phyloP scores from a whole-genome alignment of 2,329 filamentous ascomycete species.

The Ascochyta clinopodiicola region DNA sequence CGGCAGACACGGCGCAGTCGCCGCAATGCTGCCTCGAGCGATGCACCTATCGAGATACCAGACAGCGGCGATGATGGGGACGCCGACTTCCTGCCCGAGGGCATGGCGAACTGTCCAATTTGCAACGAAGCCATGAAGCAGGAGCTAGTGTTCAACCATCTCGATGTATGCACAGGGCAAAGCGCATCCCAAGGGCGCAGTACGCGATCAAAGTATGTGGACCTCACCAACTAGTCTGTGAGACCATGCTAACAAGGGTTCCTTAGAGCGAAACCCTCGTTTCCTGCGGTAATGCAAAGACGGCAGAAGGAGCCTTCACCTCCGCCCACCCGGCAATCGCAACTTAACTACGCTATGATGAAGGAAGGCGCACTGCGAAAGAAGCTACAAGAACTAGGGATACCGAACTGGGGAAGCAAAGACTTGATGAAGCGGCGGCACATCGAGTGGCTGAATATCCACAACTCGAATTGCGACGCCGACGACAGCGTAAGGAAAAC shows the following conservation, averaged over 20 bases:
- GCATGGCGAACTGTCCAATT: constrained; percentile 82
- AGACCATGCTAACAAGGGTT: constrained; percentile 10
- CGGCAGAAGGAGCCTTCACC: constrained; percentile 51
- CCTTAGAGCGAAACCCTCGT: constrained; percentile 30
- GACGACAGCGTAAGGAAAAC: constrained; percentile 66
- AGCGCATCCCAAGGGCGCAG: constrained; percentile 36
- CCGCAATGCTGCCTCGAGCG: constrained; percentile 35
- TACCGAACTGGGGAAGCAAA: constrained; percentile 73
- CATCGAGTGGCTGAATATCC: constrained; percentile 91
- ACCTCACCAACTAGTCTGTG: background rate
- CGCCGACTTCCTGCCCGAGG: constrained; percentile 64
- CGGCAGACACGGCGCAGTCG: constrained; percentile 49
- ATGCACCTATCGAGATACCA: constrained; percentile 45
- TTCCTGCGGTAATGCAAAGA: constrained; percentile 30
- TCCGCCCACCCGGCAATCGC: constrained; percentile 61
- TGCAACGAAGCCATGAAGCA: constrained; percentile 82
- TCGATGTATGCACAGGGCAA: constrained; percentile 69
- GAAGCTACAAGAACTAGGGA: constrained; percentile 81
- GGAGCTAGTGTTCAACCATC: constrained; percentile 76
- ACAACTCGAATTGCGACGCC: constrained; percentile 97
- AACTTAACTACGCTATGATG: constrained; percentile 85
- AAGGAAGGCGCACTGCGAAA: constrained; percentile 79
- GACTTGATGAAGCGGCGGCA: constrained; percentile 78
- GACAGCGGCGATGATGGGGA: constrained; percentile 50
- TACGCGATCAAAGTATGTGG: constrained; percentile 40